phyloP scores from a whole-genome alignment of 495 filamentous ascomycete species.

The Choiromyces venosus region DNA sequence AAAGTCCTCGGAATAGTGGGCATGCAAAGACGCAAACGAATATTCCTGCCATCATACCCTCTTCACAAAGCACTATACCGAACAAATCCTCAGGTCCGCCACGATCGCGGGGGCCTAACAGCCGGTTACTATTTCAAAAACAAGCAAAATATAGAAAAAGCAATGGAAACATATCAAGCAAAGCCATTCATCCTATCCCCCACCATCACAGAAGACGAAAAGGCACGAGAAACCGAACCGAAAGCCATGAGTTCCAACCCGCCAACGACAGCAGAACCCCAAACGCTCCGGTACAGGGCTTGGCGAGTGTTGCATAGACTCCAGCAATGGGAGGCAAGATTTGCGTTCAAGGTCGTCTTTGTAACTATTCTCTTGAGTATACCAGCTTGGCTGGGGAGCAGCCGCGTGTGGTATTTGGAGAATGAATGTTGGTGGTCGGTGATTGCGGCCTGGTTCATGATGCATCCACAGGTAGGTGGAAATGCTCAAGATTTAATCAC shows the following conservation, averaged over 20 bases:
- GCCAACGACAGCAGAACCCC: constrained; percentile 32
- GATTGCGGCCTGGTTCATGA: constrained; percentile 55
- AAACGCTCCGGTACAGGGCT: constrained; percentile 45
- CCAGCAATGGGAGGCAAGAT: constrained; percentile 55
- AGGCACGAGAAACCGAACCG: constrained; percentile 20
- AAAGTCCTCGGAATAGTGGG: constrained; percentile 50
- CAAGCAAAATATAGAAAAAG: constrained; percentile 47
- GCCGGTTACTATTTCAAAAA: constrained; percentile 53
- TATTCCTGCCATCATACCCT: constrained; percentile 52
- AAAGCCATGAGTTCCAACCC: constrained; percentile 12
- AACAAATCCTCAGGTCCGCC: constrained; percentile 53
- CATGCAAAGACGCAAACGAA: constrained; percentile 40
- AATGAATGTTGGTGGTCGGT: constrained; percentile 56
- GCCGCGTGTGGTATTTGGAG: constrained; percentile 51
- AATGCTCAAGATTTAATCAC: constrained; percentile 53
- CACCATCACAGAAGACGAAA: constrained; percentile 29
- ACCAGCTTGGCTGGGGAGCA: constrained; percentile 50
- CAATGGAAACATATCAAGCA: constrained; percentile 45
- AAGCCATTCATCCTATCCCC: constrained; percentile 41
- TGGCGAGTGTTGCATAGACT: constrained; percentile 52
- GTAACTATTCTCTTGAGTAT: constrained; percentile 51
- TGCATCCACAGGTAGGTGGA: constrained; percentile 55
- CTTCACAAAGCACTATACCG: constrained; percentile 51
- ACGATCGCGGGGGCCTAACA: constrained; percentile 56
- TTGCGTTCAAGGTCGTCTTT: constrained; percentile 54